Conservation (phyloP, 352 stramenopile species). For the Thalassiosira ordinaria region DNA sequence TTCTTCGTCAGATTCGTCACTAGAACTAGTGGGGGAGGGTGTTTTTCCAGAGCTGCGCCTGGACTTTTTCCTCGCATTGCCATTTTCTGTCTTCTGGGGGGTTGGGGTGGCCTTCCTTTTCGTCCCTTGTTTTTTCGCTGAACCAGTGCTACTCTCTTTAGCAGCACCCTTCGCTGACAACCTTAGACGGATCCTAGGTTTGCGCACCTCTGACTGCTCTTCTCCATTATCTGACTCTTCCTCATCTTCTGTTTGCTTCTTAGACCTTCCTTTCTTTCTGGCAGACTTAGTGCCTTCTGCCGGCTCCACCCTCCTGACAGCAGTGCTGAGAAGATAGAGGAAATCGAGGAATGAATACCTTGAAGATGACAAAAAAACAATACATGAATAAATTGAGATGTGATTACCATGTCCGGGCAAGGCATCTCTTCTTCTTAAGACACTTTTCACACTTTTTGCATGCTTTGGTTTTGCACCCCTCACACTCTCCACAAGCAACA, state of each 20-base stretch:
- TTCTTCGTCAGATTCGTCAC: conserved; percentile 36
- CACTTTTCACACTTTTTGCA: conserved; percentile 62
- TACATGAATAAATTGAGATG: no score
- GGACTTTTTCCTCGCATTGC: conserved; percentile 41
- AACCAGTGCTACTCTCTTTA: conserved; percentile 15
- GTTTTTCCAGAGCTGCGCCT: conserved; percentile 33
- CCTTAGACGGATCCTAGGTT: conserved; percentile 48
- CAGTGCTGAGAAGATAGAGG: no score
- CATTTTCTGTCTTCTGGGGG: conserved; percentile 27
- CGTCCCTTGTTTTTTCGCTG: conserved; percentile 35
- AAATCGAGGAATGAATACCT: no score
- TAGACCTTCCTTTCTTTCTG: background rate
- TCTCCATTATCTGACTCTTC: conserved; percentile 21
- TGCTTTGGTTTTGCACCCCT: conserved; percentile 53
- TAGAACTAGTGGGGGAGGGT: conserved; percentile 9
- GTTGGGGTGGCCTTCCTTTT: conserved; percentile 42
- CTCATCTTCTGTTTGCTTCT: conserved; percentile 8
- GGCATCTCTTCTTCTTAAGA: conserved; percentile 47
- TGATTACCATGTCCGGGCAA: conserved; percentile 45
- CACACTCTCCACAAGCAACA: conserved; percentile 65
- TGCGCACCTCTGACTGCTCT: conserved; percentile 30
- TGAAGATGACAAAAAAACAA: no score
- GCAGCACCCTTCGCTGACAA: conserved; percentile 18
- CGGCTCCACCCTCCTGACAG: conserved; percentile 8
- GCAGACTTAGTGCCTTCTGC: background rate